Evolutionary conservation across 148 eudicot species (phyloP).

Genomic region (Chenopodium formosanum): DNA sequence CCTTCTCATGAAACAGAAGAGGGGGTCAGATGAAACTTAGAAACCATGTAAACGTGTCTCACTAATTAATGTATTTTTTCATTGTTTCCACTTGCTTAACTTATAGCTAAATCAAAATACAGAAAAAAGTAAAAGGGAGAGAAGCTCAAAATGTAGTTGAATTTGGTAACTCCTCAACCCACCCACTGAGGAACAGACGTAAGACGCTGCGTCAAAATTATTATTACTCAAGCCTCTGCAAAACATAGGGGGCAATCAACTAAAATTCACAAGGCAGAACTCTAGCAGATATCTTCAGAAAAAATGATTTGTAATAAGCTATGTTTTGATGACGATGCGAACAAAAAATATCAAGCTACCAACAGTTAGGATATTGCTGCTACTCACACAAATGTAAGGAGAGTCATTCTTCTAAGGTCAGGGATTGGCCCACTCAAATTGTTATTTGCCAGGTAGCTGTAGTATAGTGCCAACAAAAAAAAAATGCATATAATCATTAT

Average conservation of each 20-base stretch:
- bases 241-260: conserved; percentile 9
- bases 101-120: neutral
- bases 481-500: neutral
- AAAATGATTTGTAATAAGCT: neutral
- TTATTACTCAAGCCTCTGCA: conserved; percentile 40
- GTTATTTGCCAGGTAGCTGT: conserved; percentile 36
- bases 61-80: neutral
- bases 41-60: neutral
- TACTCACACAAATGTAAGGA: conserved; percentile 37
- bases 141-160: conserved; percentile 35
- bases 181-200: conserved; percentile 31
- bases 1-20: neutral
- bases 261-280: neutral
- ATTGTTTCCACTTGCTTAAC: neutral
- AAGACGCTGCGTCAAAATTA: conserved; percentile 11
- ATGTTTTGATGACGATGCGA: neutral
- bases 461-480: neutral
- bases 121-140: neutral
- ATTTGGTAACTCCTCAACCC: conserved; percentile 10
- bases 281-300: neutral
- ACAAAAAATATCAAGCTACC: neutral
- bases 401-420: conserved; percentile 34
- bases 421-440: conserved; percentile 31
- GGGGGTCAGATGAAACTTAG: neutral
- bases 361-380: neutral